Evolutionary conservation across 345 rosid species (phyloP).

Genomic region (Rhodomyrtus tomentosa): DNA sequence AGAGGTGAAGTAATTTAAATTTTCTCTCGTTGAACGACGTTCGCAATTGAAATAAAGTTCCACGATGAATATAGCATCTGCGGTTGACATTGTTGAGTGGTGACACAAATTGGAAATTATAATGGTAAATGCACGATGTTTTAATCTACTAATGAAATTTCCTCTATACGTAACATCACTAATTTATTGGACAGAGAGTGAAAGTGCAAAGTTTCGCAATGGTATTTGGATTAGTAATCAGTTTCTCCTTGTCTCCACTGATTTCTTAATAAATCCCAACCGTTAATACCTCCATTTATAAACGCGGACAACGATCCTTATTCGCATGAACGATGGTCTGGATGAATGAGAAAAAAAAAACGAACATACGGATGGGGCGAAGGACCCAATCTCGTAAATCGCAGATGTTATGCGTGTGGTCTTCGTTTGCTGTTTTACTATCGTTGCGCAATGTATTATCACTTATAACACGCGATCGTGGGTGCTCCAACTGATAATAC

Average conservation of each 20-base stretch:
- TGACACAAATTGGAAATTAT: neutral
- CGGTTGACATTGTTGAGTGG: neutral
- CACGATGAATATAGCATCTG: neutral
- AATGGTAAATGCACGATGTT: too few relatives aligned
- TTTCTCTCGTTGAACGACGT: neutral
- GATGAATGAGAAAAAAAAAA: neutral
- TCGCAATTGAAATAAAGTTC: neutral
- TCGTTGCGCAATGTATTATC: too few relatives aligned
- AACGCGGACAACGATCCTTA: neutral
- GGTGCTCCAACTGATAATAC: too few relatives aligned
- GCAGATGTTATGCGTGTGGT: too few relatives aligned
- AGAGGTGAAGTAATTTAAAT: neutral
- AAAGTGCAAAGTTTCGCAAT: neutral
- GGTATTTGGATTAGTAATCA: neutral
- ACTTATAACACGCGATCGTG: too few relatives aligned
- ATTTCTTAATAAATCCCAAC: neutral
- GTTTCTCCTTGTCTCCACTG: neutral
- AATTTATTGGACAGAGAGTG: neutral
- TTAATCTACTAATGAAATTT: too few relatives aligned
- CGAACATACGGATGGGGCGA: neutral
- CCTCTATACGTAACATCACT: too few relatives aligned
- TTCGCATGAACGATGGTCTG: neutral
- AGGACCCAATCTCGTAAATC: neutral
- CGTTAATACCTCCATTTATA: neutral
- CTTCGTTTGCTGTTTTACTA: too few relatives aligned